Conservation (phyloP, 148 eudicot species). For the Selenicereus undatus region DNA sequence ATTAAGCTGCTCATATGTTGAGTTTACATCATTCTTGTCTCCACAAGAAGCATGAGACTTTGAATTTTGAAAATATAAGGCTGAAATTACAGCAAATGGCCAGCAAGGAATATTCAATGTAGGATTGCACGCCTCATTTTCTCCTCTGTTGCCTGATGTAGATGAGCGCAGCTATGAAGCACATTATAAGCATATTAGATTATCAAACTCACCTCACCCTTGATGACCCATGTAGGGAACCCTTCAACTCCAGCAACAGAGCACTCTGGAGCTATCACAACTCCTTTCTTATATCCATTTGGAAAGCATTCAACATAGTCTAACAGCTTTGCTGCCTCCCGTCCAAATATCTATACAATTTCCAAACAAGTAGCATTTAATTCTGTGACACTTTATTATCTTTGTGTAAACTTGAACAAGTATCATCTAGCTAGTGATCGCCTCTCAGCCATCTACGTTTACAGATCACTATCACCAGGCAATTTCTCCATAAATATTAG, state of each 20-base stretch:
- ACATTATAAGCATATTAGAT: background rate
- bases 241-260: constrained; percentile 57
- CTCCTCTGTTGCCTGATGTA: background rate
- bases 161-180: background rate
- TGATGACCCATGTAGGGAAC: constrained; percentile 89
- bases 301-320: constrained; percentile 97
- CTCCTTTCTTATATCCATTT: constrained; percentile 64
- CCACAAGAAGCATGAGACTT: background rate
- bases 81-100: background rate
- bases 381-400: background rate
- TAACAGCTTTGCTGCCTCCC: constrained; percentile 70
- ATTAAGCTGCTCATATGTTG: background rate
- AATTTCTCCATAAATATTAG: background rate
- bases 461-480: background rate
- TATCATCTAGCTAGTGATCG: background rate
- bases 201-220: constrained; percentile 60
- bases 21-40: background rate
- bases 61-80: background rate
- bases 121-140: background rate
- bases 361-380: background rate
- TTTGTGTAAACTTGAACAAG: background rate
- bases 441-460: background rate
- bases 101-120: background rate
- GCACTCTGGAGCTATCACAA: constrained; percentile 57
- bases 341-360: constrained; percentile 71